Conservation (phyloP, 768 basidiomycete genomes). For the Termitomyces sp. region DNA sequence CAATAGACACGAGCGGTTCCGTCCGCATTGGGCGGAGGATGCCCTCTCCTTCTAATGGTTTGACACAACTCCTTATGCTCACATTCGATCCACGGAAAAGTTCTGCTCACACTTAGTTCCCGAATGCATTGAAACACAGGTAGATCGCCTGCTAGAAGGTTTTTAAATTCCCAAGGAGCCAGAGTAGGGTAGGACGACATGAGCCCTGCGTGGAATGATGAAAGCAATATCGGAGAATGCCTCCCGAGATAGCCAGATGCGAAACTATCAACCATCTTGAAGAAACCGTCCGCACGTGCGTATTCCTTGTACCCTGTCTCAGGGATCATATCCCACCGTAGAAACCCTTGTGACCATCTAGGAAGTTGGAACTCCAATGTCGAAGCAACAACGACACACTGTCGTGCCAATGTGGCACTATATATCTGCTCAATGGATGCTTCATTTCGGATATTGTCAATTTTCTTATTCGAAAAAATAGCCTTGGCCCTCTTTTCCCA, state of each 20-base stretch:
- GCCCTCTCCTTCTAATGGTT: not conserved
- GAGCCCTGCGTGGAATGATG: not conserved
- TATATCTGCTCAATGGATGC: not conserved
- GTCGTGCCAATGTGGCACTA: not conserved
- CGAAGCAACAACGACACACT: not conserved
- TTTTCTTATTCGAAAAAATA: not conserved
- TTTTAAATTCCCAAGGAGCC: not conserved
- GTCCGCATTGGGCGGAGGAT: not conserved
- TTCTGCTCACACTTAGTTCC: not conserved
- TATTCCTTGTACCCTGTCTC: not conserved
- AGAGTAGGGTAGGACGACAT: not conserved
- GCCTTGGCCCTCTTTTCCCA: not conserved
- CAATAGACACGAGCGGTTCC: not conserved
- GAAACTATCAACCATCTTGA: not conserved
- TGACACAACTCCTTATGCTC: not conserved
- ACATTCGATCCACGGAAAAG: not conserved
- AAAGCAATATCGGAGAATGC: not conserved
- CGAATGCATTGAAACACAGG: not conserved
- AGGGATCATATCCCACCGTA: not conserved
- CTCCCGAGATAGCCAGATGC: not conserved
- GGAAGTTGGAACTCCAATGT: not conserved
- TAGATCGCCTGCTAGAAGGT: not conserved
- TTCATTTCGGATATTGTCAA: not conserved
- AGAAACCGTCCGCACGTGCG: not conserved
- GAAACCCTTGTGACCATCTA: not conserved